Evolutionary conservation across 106 monocot genomes (phyloP).

Genomic region (Phalaenopsis equestris): DNA sequence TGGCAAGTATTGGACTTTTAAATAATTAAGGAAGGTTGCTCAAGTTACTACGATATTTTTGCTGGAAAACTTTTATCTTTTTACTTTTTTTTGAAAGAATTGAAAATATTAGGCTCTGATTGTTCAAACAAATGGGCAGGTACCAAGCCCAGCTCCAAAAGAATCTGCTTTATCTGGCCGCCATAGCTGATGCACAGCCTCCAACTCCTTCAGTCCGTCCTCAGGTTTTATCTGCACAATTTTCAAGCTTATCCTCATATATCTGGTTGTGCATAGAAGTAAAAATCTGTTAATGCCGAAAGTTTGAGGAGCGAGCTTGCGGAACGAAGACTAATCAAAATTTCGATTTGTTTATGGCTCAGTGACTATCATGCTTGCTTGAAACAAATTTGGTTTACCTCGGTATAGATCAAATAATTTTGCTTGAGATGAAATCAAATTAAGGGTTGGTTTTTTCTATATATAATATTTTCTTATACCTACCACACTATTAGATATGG

Average conservation of each 20-base stretch:
- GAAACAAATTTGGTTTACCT: too few species aligned
- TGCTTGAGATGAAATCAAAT: too few species aligned
- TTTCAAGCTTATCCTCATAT: background rate
- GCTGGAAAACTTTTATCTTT: background rate
- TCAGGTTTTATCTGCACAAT: slow-evolving; percentile 36
- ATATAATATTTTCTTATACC: too few species aligned
- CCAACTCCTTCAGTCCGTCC: slow-evolving; percentile 52
- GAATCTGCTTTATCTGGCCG: slow-evolving; percentile 86
- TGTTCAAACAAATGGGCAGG: slow-evolving; percentile 26
- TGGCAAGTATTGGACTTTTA: too few species aligned
- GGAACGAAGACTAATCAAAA: background rate
- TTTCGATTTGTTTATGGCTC: background rate
- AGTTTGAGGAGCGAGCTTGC: background rate
- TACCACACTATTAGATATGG: too few species aligned
- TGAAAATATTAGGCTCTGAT: slow-evolving; percentile 3
- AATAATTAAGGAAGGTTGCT: too few species aligned
- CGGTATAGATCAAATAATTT: too few species aligned
- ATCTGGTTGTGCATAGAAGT: background rate
- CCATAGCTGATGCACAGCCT: slow-evolving; percentile 92
- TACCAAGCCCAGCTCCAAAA: slow-evolving; percentile 94
- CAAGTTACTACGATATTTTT: too few species aligned
- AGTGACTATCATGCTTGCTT: background rate
- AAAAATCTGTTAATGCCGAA: background rate
- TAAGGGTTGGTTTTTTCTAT: too few species aligned
- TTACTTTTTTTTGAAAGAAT: background rate